Conservation (phyloP, 129 eudicot genomes). For the Pittosporum tobira region DNA sequence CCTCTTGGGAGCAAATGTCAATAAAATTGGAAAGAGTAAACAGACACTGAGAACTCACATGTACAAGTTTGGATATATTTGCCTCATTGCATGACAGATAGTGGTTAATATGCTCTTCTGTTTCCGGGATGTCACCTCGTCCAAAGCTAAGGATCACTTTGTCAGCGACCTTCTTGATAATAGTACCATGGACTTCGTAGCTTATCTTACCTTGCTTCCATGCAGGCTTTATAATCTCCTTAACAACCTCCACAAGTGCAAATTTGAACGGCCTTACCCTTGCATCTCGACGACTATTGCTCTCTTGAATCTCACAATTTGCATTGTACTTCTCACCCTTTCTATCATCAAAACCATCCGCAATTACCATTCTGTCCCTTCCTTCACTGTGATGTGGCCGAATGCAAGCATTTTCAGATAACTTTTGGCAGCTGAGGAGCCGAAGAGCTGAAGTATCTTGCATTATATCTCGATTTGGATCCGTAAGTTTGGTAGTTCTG, state of each 20-base stretch:
- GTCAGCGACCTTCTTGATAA: constrained; percentile 69
- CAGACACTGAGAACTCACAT: constrained; percentile 32
- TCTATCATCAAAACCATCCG: too few species aligned
- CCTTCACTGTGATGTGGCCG: constrained; percentile 18
- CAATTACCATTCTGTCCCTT: constrained; percentile 9
- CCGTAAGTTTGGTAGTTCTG: constrained; percentile 11
- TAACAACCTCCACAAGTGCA: constrained; percentile 63
- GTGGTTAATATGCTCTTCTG: constrained; percentile 49
- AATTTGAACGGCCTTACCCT: constrained; percentile 54
- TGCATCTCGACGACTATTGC: constrained; percentile 41
- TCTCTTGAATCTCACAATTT: constrained; percentile 43
- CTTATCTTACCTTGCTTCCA: constrained; percentile 85
- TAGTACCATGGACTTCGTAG: constrained; percentile 56
- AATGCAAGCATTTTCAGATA: constrained; percentile 6
- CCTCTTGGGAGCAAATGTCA: too few species aligned
- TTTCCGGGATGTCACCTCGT: constrained; percentile 47
- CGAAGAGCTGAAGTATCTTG: constrained; percentile 8
- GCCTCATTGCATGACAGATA: constrained; percentile 48
- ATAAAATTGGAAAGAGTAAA: not conserved
- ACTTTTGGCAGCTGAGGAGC: constrained; percentile 7
- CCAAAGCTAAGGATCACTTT: constrained; percentile 51
- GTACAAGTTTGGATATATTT: constrained; percentile 68
- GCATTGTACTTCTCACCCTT: constrained; percentile 25
- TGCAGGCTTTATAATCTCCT: constrained; percentile 66
- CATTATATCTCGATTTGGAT: not conserved